Percentiles rank a stretch among this genome's conserved stretches.
phyloP scores from a whole-genome alignment of 306 rosid genomes.

The Adenanthera pavonina region DNA sequence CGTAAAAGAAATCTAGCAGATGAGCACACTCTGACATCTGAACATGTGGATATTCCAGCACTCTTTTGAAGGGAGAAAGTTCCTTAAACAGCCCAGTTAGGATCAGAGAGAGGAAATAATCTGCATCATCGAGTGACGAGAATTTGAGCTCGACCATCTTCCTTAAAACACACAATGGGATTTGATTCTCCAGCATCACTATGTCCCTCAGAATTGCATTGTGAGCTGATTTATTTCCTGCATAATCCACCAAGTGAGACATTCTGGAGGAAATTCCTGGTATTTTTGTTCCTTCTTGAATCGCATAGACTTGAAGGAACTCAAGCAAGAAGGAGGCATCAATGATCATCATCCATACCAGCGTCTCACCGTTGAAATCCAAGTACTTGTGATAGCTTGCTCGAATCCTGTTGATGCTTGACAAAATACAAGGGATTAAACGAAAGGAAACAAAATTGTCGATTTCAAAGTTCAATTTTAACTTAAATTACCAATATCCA shows the following conservation, averaged over 20 bases:
- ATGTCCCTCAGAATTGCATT: slow-evolving; percentile 60
- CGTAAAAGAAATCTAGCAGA: slow-evolving; percentile 58
- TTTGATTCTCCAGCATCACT: slow-evolving; percentile 63
- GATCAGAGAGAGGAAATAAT: slow-evolving; percentile 51
- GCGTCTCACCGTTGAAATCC: slow-evolving; percentile 54
- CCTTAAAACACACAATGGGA: slow-evolving; percentile 55
- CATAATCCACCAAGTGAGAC: slow-evolving; percentile 55
- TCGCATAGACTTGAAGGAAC: slow-evolving; percentile 49
- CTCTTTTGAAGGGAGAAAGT: slow-evolving; percentile 54
- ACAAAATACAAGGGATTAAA: background rate
- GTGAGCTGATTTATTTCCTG: slow-evolving; percentile 52
- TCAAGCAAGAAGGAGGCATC: slow-evolving; percentile 62
- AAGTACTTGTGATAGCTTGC: slow-evolving; percentile 64
- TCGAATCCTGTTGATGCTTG: slow-evolving; percentile 33
- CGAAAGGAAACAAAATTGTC: background rate
- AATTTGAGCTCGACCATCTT: slow-evolving; percentile 50
- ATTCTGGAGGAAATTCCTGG: slow-evolving; percentile 50
- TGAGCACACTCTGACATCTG: slow-evolving; percentile 50
- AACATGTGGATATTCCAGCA: slow-evolving; percentile 30
- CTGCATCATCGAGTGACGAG: slow-evolving; percentile 40
- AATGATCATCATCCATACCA: slow-evolving; percentile 65
- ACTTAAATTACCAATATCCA: too few relatives aligned
- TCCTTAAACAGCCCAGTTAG: slow-evolving; percentile 48
- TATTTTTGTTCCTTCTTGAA: slow-evolving; percentile 36
- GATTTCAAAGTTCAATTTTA: background rate